Evolutionary conservation across 768 basidiomycete species (phyloP), one percentile per base, ranked within the genome.

Genomic region (Leccinum subgranulosum): DNA sequence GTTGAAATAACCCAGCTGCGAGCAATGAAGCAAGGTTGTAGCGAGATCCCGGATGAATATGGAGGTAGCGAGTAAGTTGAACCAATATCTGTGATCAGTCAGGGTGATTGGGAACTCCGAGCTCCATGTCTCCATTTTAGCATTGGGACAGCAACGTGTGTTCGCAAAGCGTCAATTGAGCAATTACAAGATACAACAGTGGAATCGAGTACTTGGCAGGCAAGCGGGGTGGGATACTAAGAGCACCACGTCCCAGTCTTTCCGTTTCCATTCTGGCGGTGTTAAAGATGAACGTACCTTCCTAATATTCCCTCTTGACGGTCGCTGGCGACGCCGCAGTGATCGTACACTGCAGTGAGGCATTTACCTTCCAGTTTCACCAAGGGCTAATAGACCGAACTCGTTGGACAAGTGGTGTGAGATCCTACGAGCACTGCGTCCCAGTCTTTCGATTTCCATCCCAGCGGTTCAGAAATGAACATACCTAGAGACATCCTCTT

Each of bases 401-500:
- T 43, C 10, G 21, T 4, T 43, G 4, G 41, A 3, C 34, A 45
- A 14, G 23, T 5, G 12, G 45, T 6, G 12, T 23, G 12, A 11
- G 14, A 46, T 46, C 14, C 23, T 46, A 15, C 12, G 3, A 45
- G 12, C 52, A 15, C 31, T 7, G 31, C 12, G 12, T 45, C 14
- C 17, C 17, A 39, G 14, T 47, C 21, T 4, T 8, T 47, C 15
- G 4, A 10, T 47, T 47, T 23, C 45, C 2, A 46, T 15, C 25
- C 15, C 6, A 4, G 21, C 0, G 14, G 17, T 3, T 23, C 8
- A 2, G 19, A 27, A 3, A 15, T 5, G 9, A 41, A 56, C 59
- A 4, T 54, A 66, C 61, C 43, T 15, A 39, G 23, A 41, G 39
- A 41, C 25, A 15, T 54, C 60, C 2, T 64, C 67, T 19, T 64